Base-by-base conservation (phyloP, 208 protist genomes). In the Tritrichomonas foetus region DNA sequence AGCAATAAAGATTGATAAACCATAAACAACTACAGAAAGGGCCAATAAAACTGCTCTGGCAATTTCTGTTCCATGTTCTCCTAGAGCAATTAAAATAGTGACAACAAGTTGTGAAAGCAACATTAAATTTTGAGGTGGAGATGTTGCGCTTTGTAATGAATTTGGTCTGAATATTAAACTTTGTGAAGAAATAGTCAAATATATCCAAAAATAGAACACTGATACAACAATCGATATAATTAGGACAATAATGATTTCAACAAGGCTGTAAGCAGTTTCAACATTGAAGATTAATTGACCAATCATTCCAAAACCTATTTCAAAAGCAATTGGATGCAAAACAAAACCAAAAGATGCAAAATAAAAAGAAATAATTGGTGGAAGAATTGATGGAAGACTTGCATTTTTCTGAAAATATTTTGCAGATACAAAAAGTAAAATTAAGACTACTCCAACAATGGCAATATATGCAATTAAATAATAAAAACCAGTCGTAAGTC, bases 291-390 rank as follows among this genome's bases (percentile, higher is more conserved):
- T 82, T 20, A 50, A n/a, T 50, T 41, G 47, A 50, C 74, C 74
- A 14, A 82, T 44, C 30, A 20, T 30, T 9, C 74, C 41, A n/a
- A 39, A 47, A 0, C 39, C 74, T 20, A 82, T 44, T 82, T 82
- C 74, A 30, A 30, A 82, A 25, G 74, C 74, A 50, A 82, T 82
- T 82, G 74, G 74, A 47, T 30, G 74, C n/a, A 82, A 50, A 50
- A 82, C 50, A 27, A 47, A 47, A 30, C 74, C 74, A 50, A 50
- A 30, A 30, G 39, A n/a, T 49, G 33, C 74, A 82, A 82, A 82
- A 41, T 47, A 82, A 1, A 82, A 41, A 50, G 74, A 82, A 47
- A 82, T 82, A n/a, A 82, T 82, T 30, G 74, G 74, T 47, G 74
- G 74, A 82, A 82, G 16, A 39, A 82, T 82, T 3, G 0, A 22